These are phyloP conservation scores for Stemphylium beticola DNA, from an alignment of 2,329 filamentous ascomycete genomes.

Conservation along the genomic window DNA sequence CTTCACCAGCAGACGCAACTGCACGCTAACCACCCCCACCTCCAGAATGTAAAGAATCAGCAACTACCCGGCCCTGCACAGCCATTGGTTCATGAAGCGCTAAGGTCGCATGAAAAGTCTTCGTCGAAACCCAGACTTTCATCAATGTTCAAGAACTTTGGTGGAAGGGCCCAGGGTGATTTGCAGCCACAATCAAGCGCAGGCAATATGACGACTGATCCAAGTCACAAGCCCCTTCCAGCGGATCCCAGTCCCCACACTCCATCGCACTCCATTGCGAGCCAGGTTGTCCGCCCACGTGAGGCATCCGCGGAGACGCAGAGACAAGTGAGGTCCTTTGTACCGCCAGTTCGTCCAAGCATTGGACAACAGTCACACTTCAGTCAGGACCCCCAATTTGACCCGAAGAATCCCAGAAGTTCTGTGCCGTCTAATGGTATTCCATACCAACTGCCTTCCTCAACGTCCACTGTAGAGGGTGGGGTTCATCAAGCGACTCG, in stretches of 20 bases:
- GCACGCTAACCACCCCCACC: slow-evolving; percentile 48
- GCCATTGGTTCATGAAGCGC: slow-evolving; percentile 24
- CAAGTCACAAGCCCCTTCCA: slow-evolving; percentile 3
- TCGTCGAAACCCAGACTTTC: slow-evolving; percentile 36
- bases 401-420: slow-evolving; percentile 32
- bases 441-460: slow-evolving; percentile 28
- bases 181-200: slow-evolving; percentile 12
- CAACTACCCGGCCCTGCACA: slow-evolving; percentile 47
- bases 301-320: slow-evolving; percentile 25
- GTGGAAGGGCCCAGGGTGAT: slow-evolving; percentile 28
- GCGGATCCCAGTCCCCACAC: slow-evolving; percentile 22
- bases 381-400: slow-evolving; percentile 39
- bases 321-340: slow-evolving; percentile 19
- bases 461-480: slow-evolving; percentile 11
- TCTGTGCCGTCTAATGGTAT: slow-evolving; percentile 31
- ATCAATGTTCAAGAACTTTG: slow-evolving; percentile 56
- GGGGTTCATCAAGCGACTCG: slow-evolving; percentile 22
- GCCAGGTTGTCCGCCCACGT: slow-evolving; percentile 28
- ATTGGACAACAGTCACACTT: slow-evolving; percentile 38
- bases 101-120: slow-evolving; percentile 31
- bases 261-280: slow-evolving; percentile 28
- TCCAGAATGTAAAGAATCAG: slow-evolving; percentile 51
- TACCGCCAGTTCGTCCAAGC: slow-evolving; percentile 29
- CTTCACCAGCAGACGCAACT: slow-evolving; percentile 40
- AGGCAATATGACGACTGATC: slow-evolving; percentile 1